Evolutionary conservation across 2,329 filamentous ascomycete species (phyloP).

Genomic region (Exophiala spinifera): DNA sequence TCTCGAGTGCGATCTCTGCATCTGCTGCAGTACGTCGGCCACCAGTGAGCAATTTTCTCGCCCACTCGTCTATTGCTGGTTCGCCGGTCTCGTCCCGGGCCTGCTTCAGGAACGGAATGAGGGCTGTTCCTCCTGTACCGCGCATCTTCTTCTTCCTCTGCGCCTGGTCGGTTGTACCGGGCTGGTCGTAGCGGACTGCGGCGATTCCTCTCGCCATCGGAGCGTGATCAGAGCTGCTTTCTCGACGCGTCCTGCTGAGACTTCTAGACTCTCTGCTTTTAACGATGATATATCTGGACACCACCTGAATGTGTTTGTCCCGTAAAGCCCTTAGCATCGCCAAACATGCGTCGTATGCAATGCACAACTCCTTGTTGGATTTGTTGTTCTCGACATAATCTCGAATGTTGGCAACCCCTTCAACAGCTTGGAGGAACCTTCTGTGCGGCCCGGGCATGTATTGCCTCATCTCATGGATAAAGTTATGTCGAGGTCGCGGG

Average conservation of each 20-base stretch:
- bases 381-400: slow-evolving; percentile 67
- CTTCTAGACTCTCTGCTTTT: slow-evolving; percentile 74
- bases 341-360: slow-evolving; percentile 88
- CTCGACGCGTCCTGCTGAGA: slow-evolving; percentile 57
- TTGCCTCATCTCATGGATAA: slow-evolving; percentile 92
- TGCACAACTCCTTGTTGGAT: slow-evolving; percentile 62
- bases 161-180: slow-evolving; percentile 16
- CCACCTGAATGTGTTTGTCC: slow-evolving; percentile 94
- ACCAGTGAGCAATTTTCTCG: slow-evolving; percentile 55
- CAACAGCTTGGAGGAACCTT: slow-evolving; percentile 79
- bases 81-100: slow-evolving; percentile 94
- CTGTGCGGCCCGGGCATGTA: slow-evolving; percentile 97
- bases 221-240: slow-evolving; percentile 35
- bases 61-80: slow-evolving; percentile 72
- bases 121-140: slow-evolving; percentile 86
- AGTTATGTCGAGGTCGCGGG: slow-evolving; percentile 68
- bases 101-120: slow-evolving; percentile 96
- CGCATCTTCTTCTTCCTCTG: slow-evolving; percentile 60
- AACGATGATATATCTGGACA: slow-evolving; percentile 90
- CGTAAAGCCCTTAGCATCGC: slow-evolving; percentile 74
- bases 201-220: slow-evolving; percentile 26
- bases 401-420: slow-evolving; percentile 79
- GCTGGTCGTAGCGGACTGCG: slow-evolving; percentile 37
- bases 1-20: slow-evolving; percentile 41
- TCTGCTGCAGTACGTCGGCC: slow-evolving; percentile 45